Evolutionary conservation across 805 yeast species (phyloP).

Genomic region (Sporopachydermia lactativora): DNA sequence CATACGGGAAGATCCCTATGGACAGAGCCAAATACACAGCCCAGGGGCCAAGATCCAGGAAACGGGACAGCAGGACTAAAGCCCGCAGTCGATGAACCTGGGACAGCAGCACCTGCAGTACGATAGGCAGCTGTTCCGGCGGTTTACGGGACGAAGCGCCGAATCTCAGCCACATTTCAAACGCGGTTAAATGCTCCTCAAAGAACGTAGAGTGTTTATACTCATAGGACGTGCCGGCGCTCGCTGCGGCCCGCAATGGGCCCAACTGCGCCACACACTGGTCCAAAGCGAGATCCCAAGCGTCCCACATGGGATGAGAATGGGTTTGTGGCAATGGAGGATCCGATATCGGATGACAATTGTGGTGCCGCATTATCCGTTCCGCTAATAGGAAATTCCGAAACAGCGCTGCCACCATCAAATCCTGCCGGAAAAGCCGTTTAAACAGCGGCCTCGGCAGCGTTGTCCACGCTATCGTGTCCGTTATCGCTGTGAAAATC

Average conservation of each 20-base stretch:
- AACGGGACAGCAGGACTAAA: slow-evolving; percentile 64
- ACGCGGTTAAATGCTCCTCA: slow-evolving; percentile 92
- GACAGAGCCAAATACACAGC: slow-evolving; percentile 88
- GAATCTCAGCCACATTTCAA: slow-evolving; percentile 90
- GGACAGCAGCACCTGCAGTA: slow-evolving; percentile 79
- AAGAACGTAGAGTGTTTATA: slow-evolving; percentile 89
- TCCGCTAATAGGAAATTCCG: slow-evolving; percentile 86
- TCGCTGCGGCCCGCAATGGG: slow-evolving; percentile 19
- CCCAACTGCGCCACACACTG: slow-evolving; percentile 57
- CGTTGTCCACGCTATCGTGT: slow-evolving; percentile 95
- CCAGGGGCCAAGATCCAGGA: slow-evolving; percentile 93
- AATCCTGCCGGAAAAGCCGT: slow-evolving; percentile 81
- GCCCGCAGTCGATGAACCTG: slow-evolving; percentile 93
- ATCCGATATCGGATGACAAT: slow-evolving; percentile 88
- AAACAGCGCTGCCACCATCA: slow-evolving; percentile 92
- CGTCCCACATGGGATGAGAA: slow-evolving; percentile 89
- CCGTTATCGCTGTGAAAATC: slow-evolving; percentile 97
- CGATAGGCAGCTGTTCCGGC: slow-evolving; percentile 92
- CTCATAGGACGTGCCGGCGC: slow-evolving; percentile 25
- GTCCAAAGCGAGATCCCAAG: slow-evolving; percentile 96
- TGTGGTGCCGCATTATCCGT: slow-evolving; percentile 83
- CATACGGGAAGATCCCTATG: slow-evolving; percentile 93
- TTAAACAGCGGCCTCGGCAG: slow-evolving; percentile 80
- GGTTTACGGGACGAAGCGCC: slow-evolving; percentile 75
- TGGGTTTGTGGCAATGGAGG: slow-evolving; percentile 82